Conservation (phyloP, 2,329 filamentous ascomycete species). For the Penicillium sp. region DNA sequence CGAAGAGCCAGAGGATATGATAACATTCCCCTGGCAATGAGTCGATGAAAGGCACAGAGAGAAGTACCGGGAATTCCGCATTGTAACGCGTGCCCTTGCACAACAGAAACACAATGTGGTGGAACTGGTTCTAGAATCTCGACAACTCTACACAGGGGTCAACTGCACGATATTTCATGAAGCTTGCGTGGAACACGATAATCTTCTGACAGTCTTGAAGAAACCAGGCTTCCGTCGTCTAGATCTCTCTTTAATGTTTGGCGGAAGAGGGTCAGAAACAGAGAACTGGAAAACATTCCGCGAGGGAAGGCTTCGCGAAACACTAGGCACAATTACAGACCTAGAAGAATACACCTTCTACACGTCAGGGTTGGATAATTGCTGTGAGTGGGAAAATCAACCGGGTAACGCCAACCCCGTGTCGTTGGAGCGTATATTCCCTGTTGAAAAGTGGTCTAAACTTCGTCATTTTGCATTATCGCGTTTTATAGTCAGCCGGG, state of each 20-base stretch:
- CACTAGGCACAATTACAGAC: neutral
- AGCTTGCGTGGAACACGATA: slow-evolving; percentile 27
- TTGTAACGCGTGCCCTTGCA: slow-evolving; percentile 32
- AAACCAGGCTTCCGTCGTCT: slow-evolving; percentile 33
- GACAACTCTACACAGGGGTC: slow-evolving; percentile 35
- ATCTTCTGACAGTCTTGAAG: slow-evolving; percentile 27
- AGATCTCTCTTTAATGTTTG: slow-evolving; percentile 23
- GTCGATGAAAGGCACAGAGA: slow-evolving; percentile 14
- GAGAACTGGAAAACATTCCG: slow-evolving; percentile 3
- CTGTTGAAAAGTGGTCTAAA: neutral
- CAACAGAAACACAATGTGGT: slow-evolving; percentile 29
- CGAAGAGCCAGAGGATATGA: neutral
- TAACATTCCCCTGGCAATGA: slow-evolving; percentile 4
- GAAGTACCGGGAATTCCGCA: slow-evolving; percentile 39
- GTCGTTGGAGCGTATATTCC: neutral
- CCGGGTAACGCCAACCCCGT: neutral
- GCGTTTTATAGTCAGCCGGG: neutral
- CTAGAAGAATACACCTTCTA: neutral
- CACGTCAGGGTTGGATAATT: neutral
- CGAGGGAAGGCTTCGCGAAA: slow-evolving; percentile 2
- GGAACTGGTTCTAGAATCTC: slow-evolving; percentile 41
- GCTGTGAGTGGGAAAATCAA: neutral
- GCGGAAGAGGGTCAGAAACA: neutral
- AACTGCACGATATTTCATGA: slow-evolving; percentile 28
- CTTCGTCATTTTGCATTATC: slow-evolving; percentile 1